Conservation (phyloP, 2,329 filamentous ascomycete species). For the Chrysoporthe austroafricana region DNA sequence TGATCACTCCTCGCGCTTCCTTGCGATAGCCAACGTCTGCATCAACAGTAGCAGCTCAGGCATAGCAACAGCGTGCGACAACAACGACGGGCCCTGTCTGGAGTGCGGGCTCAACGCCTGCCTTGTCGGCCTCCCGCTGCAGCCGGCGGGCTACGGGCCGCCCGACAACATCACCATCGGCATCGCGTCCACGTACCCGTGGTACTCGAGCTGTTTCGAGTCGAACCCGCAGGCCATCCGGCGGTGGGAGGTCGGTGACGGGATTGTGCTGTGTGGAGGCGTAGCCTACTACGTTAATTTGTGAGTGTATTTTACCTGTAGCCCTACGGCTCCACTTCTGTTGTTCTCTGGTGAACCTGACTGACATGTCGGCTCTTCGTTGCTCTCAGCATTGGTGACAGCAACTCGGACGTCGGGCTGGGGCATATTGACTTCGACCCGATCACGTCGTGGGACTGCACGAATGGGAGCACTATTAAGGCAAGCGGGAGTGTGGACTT, state of each 20-base stretch:
- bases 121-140: constrained; percentile 18
- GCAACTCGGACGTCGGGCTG: background rate
- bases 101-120: constrained; percentile 18
- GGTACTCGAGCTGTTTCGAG: constrained; percentile 18
- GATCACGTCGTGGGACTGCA: constrained; percentile 1
- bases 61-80: constrained; percentile 7
- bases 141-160: constrained; percentile 22
- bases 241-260: constrained; percentile 19
- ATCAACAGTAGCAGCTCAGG: constrained; percentile 16
- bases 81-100: constrained; percentile 18
- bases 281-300: constrained; percentile 17
- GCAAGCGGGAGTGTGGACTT: constrained; percentile 22
- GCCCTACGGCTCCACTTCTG: too few relatives aligned
- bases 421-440: constrained; percentile 16
- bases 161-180: constrained; percentile 18
- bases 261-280: constrained; percentile 13
- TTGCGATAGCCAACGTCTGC: constrained; percentile 10
- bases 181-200: constrained; percentile 11
- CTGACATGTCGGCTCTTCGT: background rate
- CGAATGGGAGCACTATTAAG: constrained; percentile 17
- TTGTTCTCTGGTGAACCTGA: background rate
- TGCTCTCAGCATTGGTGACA: background rate
- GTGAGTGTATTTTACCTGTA: background rate
- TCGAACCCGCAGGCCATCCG: constrained; percentile 24
- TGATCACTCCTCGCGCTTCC: too few relatives aligned